Percentiles rank a stretch among this genome's conserved stretches.
These are phyloP conservation scores for Blastomyces emzantsi DNA, from an alignment of 2,329 filamentous ascomycete genomes.

Conservation along the genomic window DNA sequence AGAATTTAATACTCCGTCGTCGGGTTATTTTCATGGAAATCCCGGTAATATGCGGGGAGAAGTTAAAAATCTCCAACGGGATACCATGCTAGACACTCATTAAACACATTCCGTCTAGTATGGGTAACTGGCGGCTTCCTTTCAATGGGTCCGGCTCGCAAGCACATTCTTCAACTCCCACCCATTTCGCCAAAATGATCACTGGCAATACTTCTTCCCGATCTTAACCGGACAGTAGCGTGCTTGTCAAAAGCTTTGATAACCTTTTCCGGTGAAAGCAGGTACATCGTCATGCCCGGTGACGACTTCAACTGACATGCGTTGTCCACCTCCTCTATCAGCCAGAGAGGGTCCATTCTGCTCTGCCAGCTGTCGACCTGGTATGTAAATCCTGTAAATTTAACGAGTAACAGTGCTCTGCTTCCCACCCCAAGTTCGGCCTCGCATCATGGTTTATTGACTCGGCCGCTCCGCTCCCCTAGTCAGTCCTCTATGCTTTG, in stretches of 20 bases:
- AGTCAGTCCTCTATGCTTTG: slow-evolving; percentile 1
- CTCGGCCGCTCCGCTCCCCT: neutral
- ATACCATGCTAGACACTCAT: neutral
- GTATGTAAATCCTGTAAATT: neutral
- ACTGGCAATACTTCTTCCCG: neutral
- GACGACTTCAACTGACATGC: neutral
- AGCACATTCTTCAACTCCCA: neutral
- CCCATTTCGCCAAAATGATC: neutral
- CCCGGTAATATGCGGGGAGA: neutral
- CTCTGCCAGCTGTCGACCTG: neutral
- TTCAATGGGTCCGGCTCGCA: neutral
- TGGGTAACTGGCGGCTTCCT: neutral
- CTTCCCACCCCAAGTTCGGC: slow-evolving; percentile 7
- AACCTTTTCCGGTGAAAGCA: slow-evolving; percentile 9
- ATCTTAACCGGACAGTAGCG: neutral
- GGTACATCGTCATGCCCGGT: slow-evolving; percentile 7
- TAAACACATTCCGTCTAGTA: neutral
- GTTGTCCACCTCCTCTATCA: slow-evolving; percentile 6
- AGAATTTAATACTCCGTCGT: neutral
- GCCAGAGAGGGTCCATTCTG: neutral
- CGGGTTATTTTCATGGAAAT: neutral
- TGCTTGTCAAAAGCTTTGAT: neutral
- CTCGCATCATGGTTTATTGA: slow-evolving; percentile 3
- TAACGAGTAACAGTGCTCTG: neutral
- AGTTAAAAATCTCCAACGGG: neutral